phyloP scores from a whole-genome alignment of 2,329 filamentous ascomycete species.

The Diaporthe nobilis region DNA sequence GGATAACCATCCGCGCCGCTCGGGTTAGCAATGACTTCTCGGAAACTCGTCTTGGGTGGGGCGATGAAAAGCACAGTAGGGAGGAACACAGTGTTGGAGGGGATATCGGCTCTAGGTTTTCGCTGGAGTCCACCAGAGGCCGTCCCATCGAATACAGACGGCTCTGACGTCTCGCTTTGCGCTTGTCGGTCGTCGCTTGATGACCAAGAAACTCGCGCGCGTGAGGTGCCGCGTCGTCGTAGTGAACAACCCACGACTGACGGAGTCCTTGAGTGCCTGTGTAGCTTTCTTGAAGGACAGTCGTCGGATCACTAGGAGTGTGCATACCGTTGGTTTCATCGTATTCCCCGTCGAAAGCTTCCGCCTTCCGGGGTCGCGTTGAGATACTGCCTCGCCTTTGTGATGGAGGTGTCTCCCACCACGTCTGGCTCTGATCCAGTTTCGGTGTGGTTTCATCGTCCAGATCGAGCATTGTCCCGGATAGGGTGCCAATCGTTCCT shows the following conservation, averaged over 20 bases:
- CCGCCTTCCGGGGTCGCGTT: slow-evolving; percentile 67
- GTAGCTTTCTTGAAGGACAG: background rate
- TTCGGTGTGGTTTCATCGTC: slow-evolving; percentile 55
- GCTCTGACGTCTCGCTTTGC: slow-evolving; percentile 39
- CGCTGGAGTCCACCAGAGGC: slow-evolving; percentile 3
- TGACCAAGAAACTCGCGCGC: slow-evolving; percentile 25
- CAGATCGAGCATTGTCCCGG: slow-evolving; percentile 72
- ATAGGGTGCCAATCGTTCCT: slow-evolving; percentile 73
- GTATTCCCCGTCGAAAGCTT: slow-evolving; percentile 77
- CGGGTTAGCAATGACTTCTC: slow-evolving; percentile 64
- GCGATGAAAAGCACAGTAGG: slow-evolving; percentile 5
- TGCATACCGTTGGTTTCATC: slow-evolving; percentile 72
- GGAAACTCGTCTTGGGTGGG: slow-evolving; percentile 7
- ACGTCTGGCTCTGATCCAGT: slow-evolving; percentile 64
- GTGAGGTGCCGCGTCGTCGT: slow-evolving; percentile 29
- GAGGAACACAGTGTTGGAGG: slow-evolving; percentile 22
- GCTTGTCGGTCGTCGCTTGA: slow-evolving; percentile 38
- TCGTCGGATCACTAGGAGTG: background rate
- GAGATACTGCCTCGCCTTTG: slow-evolving; percentile 62
- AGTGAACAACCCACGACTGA: slow-evolving; percentile 33
- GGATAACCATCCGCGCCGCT: slow-evolving; percentile 71
- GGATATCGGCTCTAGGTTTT: background rate
- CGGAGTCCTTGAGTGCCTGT: slow-evolving; percentile 2
- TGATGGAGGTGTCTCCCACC: slow-evolving; percentile 79
- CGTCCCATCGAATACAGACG: slow-evolving; percentile 38